Conservation (phyloP, 2,329 filamentous ascomycete species). For the Diplodia intermedia region DNA sequence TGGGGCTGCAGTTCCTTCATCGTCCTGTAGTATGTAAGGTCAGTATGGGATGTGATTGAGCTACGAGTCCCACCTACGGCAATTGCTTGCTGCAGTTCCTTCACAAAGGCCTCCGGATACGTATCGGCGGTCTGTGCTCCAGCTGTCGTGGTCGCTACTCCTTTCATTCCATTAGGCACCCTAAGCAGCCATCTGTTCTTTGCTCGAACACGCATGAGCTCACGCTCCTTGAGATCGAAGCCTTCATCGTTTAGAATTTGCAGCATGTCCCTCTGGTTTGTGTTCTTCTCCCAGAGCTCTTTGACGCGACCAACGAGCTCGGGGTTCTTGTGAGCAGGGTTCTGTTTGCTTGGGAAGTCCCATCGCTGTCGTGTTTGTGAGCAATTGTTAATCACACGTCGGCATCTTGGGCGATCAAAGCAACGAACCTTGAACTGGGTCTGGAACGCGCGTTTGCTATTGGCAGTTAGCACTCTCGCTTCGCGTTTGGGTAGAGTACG, state of each 20-base stretch:
- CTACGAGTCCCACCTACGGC: background rate
- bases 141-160: slow-evolving; percentile 3
- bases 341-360: slow-evolving; percentile 78
- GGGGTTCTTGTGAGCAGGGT: slow-evolving; percentile 62
- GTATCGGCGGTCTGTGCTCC: background rate
- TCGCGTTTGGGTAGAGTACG: slow-evolving; percentile 30
- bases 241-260: slow-evolving; percentile 73
- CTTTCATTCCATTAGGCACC: slow-evolving; percentile 64
- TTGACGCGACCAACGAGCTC: slow-evolving; percentile 72
- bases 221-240: slow-evolving; percentile 73
- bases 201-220: slow-evolving; percentile 72
- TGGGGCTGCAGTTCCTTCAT: background rate
- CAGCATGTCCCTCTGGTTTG: slow-evolving; percentile 70
- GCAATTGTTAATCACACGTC: background rate
- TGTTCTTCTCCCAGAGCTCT: slow-evolving; percentile 66
- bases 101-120: slow-evolving; percentile 22
- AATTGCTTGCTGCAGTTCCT: slow-evolving; percentile 27
- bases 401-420: background rate
- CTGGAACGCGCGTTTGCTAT: slow-evolving; percentile 76
- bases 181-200: slow-evolving; percentile 73
- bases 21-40: background rate
- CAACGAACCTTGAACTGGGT: slow-evolving; percentile 65
- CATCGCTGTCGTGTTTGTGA: slow-evolving; percentile 60
- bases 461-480: slow-evolving; percentile 22
- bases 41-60: background rate